Evolutionary conservation across 805 yeast species (phyloP).

Genomic region (Ogataea trehalophila): DNA sequence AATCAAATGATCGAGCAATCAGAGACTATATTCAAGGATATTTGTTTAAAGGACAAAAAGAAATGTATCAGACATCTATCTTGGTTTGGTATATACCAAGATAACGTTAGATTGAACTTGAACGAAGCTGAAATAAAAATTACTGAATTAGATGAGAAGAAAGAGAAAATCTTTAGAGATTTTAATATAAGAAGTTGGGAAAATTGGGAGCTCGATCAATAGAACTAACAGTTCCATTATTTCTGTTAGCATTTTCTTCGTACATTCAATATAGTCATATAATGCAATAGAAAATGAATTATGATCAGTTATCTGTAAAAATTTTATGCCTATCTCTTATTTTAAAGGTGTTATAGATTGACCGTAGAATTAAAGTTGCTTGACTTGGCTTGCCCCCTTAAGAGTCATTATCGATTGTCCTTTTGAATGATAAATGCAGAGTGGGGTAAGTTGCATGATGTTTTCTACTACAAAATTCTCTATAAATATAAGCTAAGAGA

Average conservation of each 20-base stretch:
- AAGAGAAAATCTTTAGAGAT: constrained; percentile 30
- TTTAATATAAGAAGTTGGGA: constrained; percentile 36
- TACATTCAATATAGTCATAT: no score
- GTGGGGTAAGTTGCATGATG: neutral
- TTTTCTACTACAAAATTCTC: neutral
- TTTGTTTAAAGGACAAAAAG: constrained; percentile 50
- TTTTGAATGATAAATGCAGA: no score
- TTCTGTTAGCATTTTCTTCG: no score
- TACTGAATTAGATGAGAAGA: constrained; percentile 21
- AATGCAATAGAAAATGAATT: no score
- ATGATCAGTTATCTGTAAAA: no score
- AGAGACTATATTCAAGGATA: constrained; percentile 11
- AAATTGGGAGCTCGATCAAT: constrained; percentile 12
- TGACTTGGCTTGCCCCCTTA: no score
- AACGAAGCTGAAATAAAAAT: constrained; percentile 22
- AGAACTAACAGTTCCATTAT: neutral
- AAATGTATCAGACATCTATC: constrained; percentile 49
- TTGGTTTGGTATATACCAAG: constrained; percentile 30
- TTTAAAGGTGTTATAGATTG: no score
- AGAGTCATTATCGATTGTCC: no score
- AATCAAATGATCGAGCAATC: constrained; percentile 1
- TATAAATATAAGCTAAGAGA: neutral
- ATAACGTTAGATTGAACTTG: constrained; percentile 33
- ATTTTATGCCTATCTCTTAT: no score
- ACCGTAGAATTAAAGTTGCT: no score